Evolutionary conservation across 1,139 yeast genomes (phyloP).

Genomic region (Blastobotrys aristatus): DNA sequence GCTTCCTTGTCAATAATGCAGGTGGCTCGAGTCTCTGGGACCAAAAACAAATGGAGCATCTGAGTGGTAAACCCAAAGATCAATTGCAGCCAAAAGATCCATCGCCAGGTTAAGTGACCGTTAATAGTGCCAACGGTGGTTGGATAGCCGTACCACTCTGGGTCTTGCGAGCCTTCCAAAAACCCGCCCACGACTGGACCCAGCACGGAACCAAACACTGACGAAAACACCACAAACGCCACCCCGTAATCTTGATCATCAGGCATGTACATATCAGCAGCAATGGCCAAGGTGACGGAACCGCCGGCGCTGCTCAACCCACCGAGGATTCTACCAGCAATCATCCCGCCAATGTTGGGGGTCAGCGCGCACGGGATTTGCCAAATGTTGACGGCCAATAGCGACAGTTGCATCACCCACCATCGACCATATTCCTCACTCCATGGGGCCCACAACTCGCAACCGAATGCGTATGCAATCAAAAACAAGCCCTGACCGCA

Average conservation of each 20-base stretch:
- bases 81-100: constrained; percentile 42
- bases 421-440: constrained; percentile 40
- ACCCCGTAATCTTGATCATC: constrained; percentile 39
- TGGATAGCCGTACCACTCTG: constrained; percentile 11
- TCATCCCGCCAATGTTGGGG: constrained; percentile 35
- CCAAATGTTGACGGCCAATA: constrained; percentile 39
- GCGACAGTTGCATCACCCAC: constrained; percentile 37
- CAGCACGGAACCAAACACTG: constrained; percentile 39
- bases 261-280: constrained; percentile 41
- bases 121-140: constrained; percentile 3
- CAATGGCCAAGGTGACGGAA: constrained; percentile 40
- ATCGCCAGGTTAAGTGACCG: constrained; percentile 29
- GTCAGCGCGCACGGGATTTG: constrained; percentile 38
- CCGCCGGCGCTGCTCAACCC: constrained; percentile 38
- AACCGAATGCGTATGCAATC: constrained; percentile 39
- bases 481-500: constrained; percentile 38
- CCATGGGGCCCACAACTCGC: constrained; percentile 44
- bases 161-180: constrained; percentile 24
- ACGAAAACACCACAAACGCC: constrained; percentile 38
- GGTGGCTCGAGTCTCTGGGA: constrained; percentile 36
- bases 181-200: constrained; percentile 41
- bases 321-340: constrained; percentile 33
- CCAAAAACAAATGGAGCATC: constrained; percentile 34
- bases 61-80: constrained; percentile 36
- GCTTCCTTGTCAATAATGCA: constrained; percentile 38